Conservation (phyloP, 2,329 filamentous ascomycete genomes). For the Ilyonectria sp. region DNA sequence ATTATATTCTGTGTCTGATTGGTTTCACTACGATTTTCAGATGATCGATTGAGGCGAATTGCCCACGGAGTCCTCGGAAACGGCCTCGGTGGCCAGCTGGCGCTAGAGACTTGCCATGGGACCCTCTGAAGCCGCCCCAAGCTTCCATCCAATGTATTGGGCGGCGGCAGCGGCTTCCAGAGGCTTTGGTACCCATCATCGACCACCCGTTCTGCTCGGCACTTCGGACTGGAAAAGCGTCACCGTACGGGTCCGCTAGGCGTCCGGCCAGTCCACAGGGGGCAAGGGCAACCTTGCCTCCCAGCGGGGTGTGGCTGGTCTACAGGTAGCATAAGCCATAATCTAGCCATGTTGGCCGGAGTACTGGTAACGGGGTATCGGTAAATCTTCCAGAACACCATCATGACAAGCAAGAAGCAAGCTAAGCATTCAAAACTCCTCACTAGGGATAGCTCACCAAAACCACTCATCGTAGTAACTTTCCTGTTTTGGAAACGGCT, state of each 20-base stretch:
- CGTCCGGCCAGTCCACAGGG: neutral
- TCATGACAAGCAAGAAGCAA: neutral
- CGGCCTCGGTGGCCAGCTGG: conserved; percentile 2
- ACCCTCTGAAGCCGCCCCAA: neutral
- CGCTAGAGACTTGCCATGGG: conserved; percentile 1
- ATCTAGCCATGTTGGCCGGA: neutral
- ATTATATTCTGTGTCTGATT: neutral
- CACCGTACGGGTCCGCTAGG: neutral
- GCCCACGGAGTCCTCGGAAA: neutral
- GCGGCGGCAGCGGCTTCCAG: conserved; percentile 1
- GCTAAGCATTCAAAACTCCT: neutral
- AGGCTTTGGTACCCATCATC: conserved; percentile 1
- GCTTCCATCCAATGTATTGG: neutral
- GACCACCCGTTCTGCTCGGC: neutral
- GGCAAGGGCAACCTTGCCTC: neutral
- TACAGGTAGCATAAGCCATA: neutral
- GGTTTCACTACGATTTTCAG: neutral
- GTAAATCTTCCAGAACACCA: neutral
- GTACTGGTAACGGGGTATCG: neutral
- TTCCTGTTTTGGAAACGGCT: neutral
- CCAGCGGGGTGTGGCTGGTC: neutral
- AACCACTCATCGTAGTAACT: neutral
- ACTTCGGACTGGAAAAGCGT: neutral
- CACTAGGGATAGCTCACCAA: neutral
- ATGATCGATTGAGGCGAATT: neutral